phyloP scores from a whole-genome alignment of 2,329 filamentous ascomycete species.

The Zymoseptoria tritici region DNA sequence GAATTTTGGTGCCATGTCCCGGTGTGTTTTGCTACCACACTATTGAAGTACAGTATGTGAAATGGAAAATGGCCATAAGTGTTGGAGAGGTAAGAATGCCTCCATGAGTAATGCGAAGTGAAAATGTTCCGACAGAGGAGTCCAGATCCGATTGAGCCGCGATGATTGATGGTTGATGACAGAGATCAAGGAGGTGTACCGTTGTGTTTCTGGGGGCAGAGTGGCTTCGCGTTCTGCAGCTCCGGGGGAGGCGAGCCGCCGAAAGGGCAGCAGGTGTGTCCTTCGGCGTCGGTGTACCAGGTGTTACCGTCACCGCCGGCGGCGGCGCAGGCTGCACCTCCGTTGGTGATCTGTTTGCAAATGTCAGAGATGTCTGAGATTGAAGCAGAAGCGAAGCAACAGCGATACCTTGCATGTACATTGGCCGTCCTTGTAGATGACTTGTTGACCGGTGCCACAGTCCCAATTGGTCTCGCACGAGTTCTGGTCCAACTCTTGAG shows the following conservation, averaged over 20 bases:
- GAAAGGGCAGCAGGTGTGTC: background rate
- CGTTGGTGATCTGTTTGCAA: background rate
- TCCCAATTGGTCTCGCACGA: background rate
- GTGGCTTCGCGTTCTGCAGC: background rate
- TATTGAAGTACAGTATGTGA: too few relatives aligned
- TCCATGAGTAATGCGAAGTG: too few relatives aligned
- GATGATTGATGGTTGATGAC: too few relatives aligned
- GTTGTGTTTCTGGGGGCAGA: background rate
- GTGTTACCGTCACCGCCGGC: background rate
- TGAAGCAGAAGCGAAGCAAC: background rate
- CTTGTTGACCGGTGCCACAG: background rate
- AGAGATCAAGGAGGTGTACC: too few relatives aligned
- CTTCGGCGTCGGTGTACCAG: background rate
- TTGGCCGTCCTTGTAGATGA: background rate
- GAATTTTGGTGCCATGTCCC: too few relatives aligned
- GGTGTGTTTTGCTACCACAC: too few relatives aligned
- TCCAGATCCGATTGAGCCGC: too few relatives aligned
- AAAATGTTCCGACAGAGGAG: too few relatives aligned
- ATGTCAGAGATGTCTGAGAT: background rate
- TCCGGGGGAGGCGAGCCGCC: background rate
- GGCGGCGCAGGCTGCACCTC: background rate
- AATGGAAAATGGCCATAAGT: too few relatives aligned
- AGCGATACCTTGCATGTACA: too few relatives aligned
- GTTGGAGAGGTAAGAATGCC: too few relatives aligned
- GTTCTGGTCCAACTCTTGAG: background rate